Evolutionary conservation across 768 basidiomycete genomes (phyloP), one percentile per base, ranked within the genome.

Genomic region (Neoboletus subvelutipes): DNA sequence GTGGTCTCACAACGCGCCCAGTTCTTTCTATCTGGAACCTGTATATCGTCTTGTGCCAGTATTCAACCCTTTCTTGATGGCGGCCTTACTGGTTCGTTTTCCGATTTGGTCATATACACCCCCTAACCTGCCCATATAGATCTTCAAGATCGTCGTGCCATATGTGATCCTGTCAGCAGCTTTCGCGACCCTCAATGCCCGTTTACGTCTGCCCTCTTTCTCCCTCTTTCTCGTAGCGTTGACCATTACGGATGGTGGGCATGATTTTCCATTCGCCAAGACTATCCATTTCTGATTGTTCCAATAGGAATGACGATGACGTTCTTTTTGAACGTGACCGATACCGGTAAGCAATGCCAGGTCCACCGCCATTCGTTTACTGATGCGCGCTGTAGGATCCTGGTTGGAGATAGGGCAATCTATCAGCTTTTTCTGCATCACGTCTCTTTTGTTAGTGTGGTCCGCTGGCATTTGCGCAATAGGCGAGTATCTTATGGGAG

Each of bases 381-480:
- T 67, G 43, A 57, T 50, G 47, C 22, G 37, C 3, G 56, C 22
- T 7, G 36, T 63, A 82, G 88, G 92, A 0, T 91, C 88, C 4
- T 94, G 92, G 92, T 75, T 94, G 55, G 90, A 94, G 66, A 94
- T 93, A 51, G 92, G 92, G 7, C 88, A 91, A 66, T 86, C 90
- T 0, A 92, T 94, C 68, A 91, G 82, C 49, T 92, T 93, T 74
- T 94, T 92, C 73, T 87, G 86, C 62, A 90, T 94, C 58, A 84
- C 89, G 1, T 92, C 90, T 1, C 72, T 93, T 37, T 75, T 94
- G 53, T 77, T 90, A 40, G 77, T 91, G 5, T 93, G 89, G 84
- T 87, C 88, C 1, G 88, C 87, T 28, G 89, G 84, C 1, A 83
- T 94, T 22, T 88, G 88, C 58, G 82, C 82, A 0, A 74, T 80